A percentile compares a stretch with the other conserved stretches of the same genome.
phyloP scores from a whole-genome alignment of 257 asterid species.

The Osmanthus fragrans region DNA sequence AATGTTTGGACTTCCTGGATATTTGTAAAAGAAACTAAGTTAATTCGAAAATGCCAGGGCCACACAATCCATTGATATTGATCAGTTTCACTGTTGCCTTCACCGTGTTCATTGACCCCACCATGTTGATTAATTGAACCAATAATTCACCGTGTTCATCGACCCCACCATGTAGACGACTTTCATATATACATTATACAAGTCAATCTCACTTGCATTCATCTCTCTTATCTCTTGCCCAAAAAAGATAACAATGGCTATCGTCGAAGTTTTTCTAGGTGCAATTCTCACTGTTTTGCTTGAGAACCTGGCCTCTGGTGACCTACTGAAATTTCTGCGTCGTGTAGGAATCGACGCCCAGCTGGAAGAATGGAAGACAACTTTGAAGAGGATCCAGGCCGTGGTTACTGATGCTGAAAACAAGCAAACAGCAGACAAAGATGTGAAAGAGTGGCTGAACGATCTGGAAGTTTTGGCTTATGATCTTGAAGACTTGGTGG shows the following conservation, averaged over 20 bases:
- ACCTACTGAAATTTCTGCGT: background rate
- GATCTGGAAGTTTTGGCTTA: constrained; percentile 26
- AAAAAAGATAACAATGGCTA: background rate
- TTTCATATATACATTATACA: too few species aligned
- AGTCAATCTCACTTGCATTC: background rate
- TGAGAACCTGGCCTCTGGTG: background rate
- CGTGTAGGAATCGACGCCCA: background rate
- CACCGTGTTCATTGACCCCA: too few species aligned
- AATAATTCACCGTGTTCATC: too few species aligned
- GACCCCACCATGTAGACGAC: too few species aligned
- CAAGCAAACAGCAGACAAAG: background rate
- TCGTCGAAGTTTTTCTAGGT: background rate
- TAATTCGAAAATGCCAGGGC: too few species aligned
- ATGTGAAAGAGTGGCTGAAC: constrained; percentile 20
- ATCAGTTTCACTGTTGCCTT: too few species aligned
- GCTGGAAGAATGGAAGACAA: background rate
- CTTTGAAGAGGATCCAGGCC: background rate
- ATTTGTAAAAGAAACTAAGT: too few species aligned
- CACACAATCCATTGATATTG: too few species aligned
- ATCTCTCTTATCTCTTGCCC: background rate
- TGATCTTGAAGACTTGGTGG: constrained; percentile 23
- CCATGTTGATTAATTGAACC: too few species aligned
- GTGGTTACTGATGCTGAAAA: constrained; percentile 14
- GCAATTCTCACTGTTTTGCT: background rate
- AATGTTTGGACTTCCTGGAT: too few species aligned